Evolutionary conservation across 371 early-diverging fungal species (phyloP).

Genomic region (Smittium mucronatum): DNA sequence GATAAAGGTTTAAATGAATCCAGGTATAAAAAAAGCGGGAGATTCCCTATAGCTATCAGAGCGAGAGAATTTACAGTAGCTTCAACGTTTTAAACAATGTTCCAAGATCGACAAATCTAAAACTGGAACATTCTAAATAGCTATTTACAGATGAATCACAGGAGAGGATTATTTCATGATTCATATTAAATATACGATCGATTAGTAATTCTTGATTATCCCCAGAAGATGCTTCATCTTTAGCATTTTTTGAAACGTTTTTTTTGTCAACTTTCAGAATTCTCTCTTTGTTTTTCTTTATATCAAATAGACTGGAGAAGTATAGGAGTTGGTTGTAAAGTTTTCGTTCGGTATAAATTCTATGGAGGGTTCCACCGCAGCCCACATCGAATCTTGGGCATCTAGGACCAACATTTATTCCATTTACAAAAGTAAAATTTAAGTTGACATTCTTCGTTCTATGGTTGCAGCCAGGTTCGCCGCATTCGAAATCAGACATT

Average conservation of each 20-base stretch:
- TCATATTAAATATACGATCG: background rate
- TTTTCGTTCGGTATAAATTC: conserved; percentile 37
- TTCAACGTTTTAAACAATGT: conserved; percentile 7
- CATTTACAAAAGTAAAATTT: conserved; percentile 27
- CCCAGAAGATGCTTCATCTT: background rate
- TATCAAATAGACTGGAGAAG: conserved; percentile 42
- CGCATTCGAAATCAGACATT: conserved; percentile 57
- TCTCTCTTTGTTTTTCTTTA: conserved; percentile 24
- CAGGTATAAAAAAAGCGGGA: too few relatives aligned
- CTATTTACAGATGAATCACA: background rate
- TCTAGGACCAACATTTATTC: conserved; percentile 34
- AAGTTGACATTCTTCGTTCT: background rate
- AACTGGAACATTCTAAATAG: conserved; percentile 6
- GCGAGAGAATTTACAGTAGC: background rate
- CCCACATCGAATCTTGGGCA: conserved; percentile 31
- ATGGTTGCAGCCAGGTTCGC: conserved; percentile 35
- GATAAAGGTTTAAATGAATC: too few relatives aligned
- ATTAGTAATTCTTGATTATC: background rate
- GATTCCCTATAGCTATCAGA: too few relatives aligned
- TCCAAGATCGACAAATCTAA: conserved; percentile 11
- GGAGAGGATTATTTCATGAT: too few relatives aligned
- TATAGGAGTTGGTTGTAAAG: conserved; percentile 55
- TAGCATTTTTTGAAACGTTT: background rate
- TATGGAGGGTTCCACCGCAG: background rate
- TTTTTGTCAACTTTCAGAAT: conserved; percentile 16